Evolutionary conservation across 768 basidiomycete genomes (phyloP), one percentile per base, ranked within the genome.

Genomic region (Mycena floridula): DNA sequence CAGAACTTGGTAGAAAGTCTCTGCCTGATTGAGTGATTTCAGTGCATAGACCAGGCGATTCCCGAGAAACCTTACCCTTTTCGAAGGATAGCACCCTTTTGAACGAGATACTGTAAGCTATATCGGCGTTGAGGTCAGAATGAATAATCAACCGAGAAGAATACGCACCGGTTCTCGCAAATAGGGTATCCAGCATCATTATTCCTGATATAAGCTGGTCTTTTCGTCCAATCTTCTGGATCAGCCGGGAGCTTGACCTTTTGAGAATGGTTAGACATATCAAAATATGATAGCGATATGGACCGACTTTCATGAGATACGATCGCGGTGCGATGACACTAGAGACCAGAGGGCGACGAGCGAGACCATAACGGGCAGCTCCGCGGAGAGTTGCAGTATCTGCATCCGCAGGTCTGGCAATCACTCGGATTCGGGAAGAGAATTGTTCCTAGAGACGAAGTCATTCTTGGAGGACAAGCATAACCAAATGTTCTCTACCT

Each of bases 171-270:
- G 62, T 92, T 92, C 61, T 92, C 89, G 58, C 90, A 93, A 47
- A 92, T 85, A 5, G 80, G 55, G 47, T 82, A 73, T 7, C 80
- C 85, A 3, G 84, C 86, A 56, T 81, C 81, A 64, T 91, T 92
- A 45, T 74, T 74, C 44, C 64, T 77, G 54, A 93, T 85, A 57
- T 90, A 94, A 4, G 82, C 89, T 1, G 90, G 90, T n/a, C 91
- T 73, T 58, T 83, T 87, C 59, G 80, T 64, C 69, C 79, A 83
- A 62, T 94, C 90, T 55, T 92, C 88, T 48, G 73, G 74, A 40
- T 92, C 91, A 25, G 89, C 89, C 35, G 89, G 90, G 22, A 94
- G 73, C 61, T 92, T 92, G 49, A 91, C 89, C 85, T 89, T 47
- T 7, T 21, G 36, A 15, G 30, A 16, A 11, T 25, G n/a, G n/a